Percentiles rank a stretch among this genome's conserved stretches.
Conservation (phyloP, 2,329 filamentous ascomycete genomes). For the Alternaria viburni region DNA sequence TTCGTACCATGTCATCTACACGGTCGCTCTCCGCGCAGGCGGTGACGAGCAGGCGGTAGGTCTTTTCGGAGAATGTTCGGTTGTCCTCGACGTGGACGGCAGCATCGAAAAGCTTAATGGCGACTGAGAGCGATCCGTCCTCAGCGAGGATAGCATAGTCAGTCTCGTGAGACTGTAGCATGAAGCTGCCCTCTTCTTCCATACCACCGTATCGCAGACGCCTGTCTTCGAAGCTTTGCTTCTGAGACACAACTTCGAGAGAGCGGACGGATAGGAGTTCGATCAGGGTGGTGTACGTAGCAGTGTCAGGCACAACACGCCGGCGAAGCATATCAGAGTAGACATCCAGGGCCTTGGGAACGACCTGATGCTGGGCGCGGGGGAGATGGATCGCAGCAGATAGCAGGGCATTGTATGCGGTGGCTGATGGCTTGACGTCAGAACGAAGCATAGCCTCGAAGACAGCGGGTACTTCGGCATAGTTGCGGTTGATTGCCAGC, state of each 20-base stretch:
- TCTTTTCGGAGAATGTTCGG: conserved; percentile 75
- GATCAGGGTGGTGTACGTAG: conserved; percentile 88
- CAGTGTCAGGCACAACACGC: conserved; percentile 78
- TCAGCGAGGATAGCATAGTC: conserved; percentile 86
- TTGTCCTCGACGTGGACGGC: conserved; percentile 69
- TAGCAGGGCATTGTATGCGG: conserved; percentile 91
- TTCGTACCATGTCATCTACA: conserved; percentile 84
- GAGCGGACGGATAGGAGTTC: conserved; percentile 81
- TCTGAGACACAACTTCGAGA: conserved; percentile 76
- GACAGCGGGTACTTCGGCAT: conserved; percentile 85
- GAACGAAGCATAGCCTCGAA: conserved; percentile 90
- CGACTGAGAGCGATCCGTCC: conserved; percentile 85
- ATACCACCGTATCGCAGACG: conserved; percentile 83
- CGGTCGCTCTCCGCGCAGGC: conserved; percentile 84
- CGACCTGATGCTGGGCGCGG: conserved; percentile 78
- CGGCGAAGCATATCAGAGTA: conserved; percentile 96
- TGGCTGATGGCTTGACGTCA: conserved; percentile 78
- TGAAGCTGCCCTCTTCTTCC: conserved; percentile 82
- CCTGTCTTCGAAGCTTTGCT: conserved; percentile 78
- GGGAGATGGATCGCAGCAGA: conserved; percentile 84
- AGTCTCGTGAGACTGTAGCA: conserved; percentile 85
- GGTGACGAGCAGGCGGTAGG: conserved; percentile 83
- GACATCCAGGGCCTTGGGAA: conserved; percentile 90
- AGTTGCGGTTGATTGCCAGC: conserved; percentile 73
- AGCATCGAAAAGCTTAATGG: conserved; percentile 82